Percentiles rank a stretch among this genome's conserved stretches.
Evolutionary conservation across 2,329 filamentous ascomycete species (phyloP).

Genomic region (Fusarium sulawesiense): DNA sequence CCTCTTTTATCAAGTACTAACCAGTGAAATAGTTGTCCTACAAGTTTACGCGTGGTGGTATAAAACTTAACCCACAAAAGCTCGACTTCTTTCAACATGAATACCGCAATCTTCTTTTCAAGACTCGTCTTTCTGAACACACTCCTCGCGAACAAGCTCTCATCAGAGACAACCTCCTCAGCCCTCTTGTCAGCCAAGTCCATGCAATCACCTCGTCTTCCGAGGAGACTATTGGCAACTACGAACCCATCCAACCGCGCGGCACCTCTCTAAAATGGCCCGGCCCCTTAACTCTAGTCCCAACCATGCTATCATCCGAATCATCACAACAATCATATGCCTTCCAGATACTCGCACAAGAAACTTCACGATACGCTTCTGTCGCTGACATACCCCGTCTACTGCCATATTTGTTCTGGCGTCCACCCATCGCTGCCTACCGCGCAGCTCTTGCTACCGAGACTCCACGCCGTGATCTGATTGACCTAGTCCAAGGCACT

Average conservation of each 20-base stretch:
- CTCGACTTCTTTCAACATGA: constrained; percentile 81
- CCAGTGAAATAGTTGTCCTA: constrained; percentile 72
- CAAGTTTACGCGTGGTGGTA: constrained; percentile 92
- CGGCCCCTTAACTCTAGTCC: constrained; percentile 43
- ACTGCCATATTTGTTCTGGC: constrained; percentile 55
- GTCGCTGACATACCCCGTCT: constrained; percentile 44
- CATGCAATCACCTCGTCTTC: constrained; percentile 39
- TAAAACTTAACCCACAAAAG: constrained; percentile 83
- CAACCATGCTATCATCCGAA: constrained; percentile 37
- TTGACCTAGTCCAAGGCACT: constrained; percentile 44
- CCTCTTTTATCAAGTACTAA: constrained; percentile 39
- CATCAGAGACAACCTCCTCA: constrained; percentile 33
- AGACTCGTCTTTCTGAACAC: constrained; percentile 37
- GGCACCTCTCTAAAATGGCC: constrained; percentile 44
- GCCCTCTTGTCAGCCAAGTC: constrained; percentile 45
- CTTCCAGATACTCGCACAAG: constrained; percentile 32
- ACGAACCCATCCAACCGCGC: constrained; percentile 31
- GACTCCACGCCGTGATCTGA: constrained; percentile 16
- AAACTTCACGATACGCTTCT: constrained; percentile 40
- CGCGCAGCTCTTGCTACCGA: constrained; percentile 38
- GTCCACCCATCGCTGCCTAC: constrained; percentile 49
- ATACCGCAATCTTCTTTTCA: constrained; percentile 60
- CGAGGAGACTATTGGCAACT: background rate
- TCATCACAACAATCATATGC: constrained; percentile 36
- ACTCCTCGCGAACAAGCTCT: constrained; percentile 36